Base-by-base conservation (phyloP, 768 basidiomycete genomes). In the Boletales sp. region DNA sequence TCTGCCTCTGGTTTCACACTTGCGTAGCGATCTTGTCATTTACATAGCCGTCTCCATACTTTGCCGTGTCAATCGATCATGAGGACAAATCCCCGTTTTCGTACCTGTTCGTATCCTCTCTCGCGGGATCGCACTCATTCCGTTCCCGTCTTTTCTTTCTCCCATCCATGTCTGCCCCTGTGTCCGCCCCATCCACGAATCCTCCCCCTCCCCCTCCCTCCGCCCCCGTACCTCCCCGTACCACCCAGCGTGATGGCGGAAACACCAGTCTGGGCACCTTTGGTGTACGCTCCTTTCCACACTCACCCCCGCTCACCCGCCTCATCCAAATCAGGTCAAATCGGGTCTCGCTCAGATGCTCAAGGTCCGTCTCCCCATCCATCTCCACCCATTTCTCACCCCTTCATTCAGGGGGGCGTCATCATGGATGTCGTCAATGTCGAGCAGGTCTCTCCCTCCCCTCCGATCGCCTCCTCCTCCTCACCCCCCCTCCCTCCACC, bases 261-360 rank as follows among this genome's bases (percentile, higher is more conserved):
- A 79, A 67, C 56, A 75, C 78, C 63, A 85, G 75, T 53, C 67
- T 87, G 41, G 87, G 86, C 21, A 87, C 87, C 5, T 90, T 87
- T 62, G 83, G 82, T 30, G 87, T 87, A 63, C 46, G 76, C 62
- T 30, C 44, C 49, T 7, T 2, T 39, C 46, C 15, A 28, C 12
- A 31, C 8, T 12, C n/a, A 4, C 7, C 0, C 25, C 12, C 34
- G 18, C 12, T 14, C 18, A 5, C 28, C 37, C 0, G 15, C 0
- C 41, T 54, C 51, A 59, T 41, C 8, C 51, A 49, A 50, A 43
- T 4, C 56, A 90, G 88, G 93, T 94, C 62, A 94, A 94, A 71
- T 90, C 90, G 19, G 94, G 92, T 51, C 76, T 98, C 41, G 93
- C 94, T 4, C 93, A 96, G 77, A 96, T 98, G 94, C 76, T 96